Evolutionary conservation across 2,329 filamentous ascomycete genomes (phyloP), one percentile per base, ranked within the genome.

Genomic region (Penicillium palitans): DNA sequence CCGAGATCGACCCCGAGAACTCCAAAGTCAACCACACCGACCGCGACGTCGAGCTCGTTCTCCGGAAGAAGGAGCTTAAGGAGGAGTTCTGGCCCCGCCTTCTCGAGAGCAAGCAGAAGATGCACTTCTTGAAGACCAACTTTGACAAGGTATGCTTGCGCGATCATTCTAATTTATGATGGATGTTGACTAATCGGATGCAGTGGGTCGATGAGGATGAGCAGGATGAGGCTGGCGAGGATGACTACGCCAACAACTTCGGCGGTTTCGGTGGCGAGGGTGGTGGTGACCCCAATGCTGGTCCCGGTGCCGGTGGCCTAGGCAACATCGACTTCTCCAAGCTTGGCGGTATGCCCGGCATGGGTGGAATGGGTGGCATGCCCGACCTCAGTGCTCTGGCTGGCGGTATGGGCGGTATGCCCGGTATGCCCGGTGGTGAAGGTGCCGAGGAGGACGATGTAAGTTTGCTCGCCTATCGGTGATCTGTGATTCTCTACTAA

Each of bases 121-220:
- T 90, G 55, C 95, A 98, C 81, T 99, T 92, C 86, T 80, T 99
- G 72, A 96, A 96, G 88, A 98, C 95, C 65, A 90, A 99, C 81
- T 99, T 99, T 71, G 93, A 97, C 83, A 97, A 96, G 89, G 87
- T 89, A 75, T 60, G 83, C 45, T 37, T 39, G 24, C 9, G 39
- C 51, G 10, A 37, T 51, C 27, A 21, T 39, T 45, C 27, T 15
- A n/a, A 13, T 39, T 21, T 9, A 31, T 19, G 48, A 61, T 33
- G 29, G 31, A 19, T 40, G 44, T 37, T 25, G 37, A 35, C 66
- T 69, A 55, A 70, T 58, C 29, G 35, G n/a, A 27, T 55, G 45
- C 60, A 88, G 86, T 97, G 93, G 93, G 90, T 96, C 71, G 93
- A 97, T 69, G 91, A 97, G 86, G 93, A 99, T 74, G 95, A 99